These are phyloP conservation scores for Malassezia globosa DNA, from an alignment of 1,284 basidiomycete genomes.

Conservation along the genomic window DNA sequence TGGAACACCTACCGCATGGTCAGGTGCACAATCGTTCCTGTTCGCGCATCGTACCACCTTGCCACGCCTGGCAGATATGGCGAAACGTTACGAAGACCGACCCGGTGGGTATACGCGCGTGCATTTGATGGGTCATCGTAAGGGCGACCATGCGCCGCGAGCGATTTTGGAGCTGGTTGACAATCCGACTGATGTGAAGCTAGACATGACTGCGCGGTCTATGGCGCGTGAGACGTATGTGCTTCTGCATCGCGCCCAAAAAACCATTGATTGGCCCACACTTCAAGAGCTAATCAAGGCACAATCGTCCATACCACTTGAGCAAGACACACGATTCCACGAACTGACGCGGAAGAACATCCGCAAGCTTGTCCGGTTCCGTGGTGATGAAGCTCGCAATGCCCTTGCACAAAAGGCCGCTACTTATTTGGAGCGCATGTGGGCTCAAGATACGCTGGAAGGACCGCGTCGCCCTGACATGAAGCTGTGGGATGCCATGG, in stretches of 20 bases:
- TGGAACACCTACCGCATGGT: constrained; percentile 23
- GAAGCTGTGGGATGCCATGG: constrained; percentile 14
- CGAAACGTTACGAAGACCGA: constrained; percentile 67
- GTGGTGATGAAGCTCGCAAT: constrained; percentile 27
- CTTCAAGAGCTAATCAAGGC: constrained; percentile 5
- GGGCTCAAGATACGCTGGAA: constrained; percentile 26
- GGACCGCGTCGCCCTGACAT: constrained; percentile 25
- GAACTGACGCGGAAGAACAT: constrained; percentile 34
- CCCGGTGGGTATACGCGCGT: constrained; percentile 93
- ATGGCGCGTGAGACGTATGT: constrained; percentile 28
- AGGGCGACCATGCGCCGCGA: constrained; percentile 83
- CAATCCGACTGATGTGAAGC: constrained; percentile 71
- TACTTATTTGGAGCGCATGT: constrained; percentile 28
- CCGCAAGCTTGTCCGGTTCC: constrained; percentile 32
- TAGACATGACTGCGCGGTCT: constrained; percentile 42
- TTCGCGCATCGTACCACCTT: constrained; percentile 50
- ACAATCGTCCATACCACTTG: constrained; percentile 23
- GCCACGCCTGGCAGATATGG: constrained; percentile 69
- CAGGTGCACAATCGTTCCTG: constrained; percentile 32
- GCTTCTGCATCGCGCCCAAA: constrained; percentile 23
- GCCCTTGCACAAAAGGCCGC: constrained; percentile 25
- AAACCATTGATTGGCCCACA: constrained; percentile 17
- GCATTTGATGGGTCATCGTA: constrained; percentile 73
- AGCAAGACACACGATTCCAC: constrained; percentile 30
- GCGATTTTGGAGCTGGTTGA: constrained; percentile 91